phyloP scores from a whole-genome alignment of 306 rosid species.

The Castanea sativa region DNA sequence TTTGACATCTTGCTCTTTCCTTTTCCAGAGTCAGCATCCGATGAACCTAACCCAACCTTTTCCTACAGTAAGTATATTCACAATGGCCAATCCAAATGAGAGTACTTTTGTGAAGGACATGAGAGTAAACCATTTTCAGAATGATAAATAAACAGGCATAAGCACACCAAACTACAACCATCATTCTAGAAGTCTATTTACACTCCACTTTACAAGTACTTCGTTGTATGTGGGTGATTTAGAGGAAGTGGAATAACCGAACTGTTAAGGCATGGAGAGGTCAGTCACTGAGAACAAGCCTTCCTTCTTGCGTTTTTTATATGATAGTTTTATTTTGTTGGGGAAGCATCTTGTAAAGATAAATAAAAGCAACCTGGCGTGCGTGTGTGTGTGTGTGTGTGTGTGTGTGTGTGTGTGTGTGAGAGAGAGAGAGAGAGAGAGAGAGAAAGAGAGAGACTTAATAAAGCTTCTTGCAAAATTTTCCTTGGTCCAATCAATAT shows the following conservation, averaged over 20 bases:
- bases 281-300: too few species aligned
- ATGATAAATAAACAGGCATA: background rate
- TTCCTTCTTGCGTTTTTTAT: too few species aligned
- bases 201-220: background rate
- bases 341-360: too few species aligned
- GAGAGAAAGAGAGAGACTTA: background rate
- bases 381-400: background rate
- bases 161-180: background rate
- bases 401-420: too few species aligned
- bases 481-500: background rate
- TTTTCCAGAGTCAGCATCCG: constrained; percentile 90
- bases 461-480: background rate
- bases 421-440: background rate
- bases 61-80: constrained; percentile 52
- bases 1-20: constrained; percentile 96
- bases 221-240: background rate
- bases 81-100: constrained; percentile 9
- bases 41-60: constrained; percentile 66
- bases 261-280: too few species aligned
- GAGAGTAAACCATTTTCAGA: background rate
- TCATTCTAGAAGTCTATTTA: background rate
- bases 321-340: too few species aligned
- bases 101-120: background rate
- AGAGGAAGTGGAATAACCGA: too few species aligned
- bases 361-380: background rate